A percentile compares a stretch with the other conserved stretches of the same genome.
Evolutionary conservation across 306 rosid genomes (phyloP).

Genomic region (Quillaja saponaria): DNA sequence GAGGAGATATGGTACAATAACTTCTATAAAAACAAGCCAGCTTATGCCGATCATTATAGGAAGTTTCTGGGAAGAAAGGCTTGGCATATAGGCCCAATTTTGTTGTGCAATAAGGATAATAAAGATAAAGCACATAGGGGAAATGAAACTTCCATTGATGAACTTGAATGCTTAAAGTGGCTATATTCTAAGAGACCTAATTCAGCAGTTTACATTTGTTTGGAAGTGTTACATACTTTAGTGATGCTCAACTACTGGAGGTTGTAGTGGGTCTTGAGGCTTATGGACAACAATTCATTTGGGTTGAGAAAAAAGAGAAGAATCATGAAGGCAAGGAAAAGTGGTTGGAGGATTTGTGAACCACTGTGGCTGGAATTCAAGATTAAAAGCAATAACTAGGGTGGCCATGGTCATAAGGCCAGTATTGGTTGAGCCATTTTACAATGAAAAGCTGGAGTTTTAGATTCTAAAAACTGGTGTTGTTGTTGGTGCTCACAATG

Average conservation of each 20-base stretch:
- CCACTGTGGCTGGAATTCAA: constrained; percentile 45
- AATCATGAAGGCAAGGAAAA: constrained; percentile 9
- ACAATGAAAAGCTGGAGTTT: constrained; percentile 40
- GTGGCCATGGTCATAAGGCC: constrained; percentile 42
- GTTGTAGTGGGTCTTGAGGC: constrained; percentile 40
- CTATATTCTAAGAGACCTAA: constrained; percentile 30
- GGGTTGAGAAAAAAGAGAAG: constrained; percentile 39
- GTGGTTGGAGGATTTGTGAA: constrained; percentile 49
- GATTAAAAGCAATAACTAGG: constrained; percentile 23
- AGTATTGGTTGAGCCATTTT: constrained; percentile 29
- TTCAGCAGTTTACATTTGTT: constrained; percentile 40
- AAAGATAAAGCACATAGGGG: constrained; percentile 26
- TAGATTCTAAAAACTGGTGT: constrained; percentile 30
- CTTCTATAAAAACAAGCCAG: constrained; percentile 38
- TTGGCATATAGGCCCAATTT: constrained; percentile 35
- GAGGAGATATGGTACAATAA: constrained; percentile 31
- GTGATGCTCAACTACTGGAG: constrained; percentile 28
- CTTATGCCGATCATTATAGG: constrained; percentile 30
- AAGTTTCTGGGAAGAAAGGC: constrained; percentile 21
- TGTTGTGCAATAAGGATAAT: background rate
- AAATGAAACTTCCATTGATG: background rate
- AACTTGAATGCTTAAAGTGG: constrained; percentile 39
- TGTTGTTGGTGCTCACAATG: constrained; percentile 35
- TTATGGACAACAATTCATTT: constrained; percentile 32
- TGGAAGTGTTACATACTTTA: constrained; percentile 29